Conservation (phyloP, 768 basidiomycete genomes). For the Hygrophoropsis aurantiaca region DNA sequence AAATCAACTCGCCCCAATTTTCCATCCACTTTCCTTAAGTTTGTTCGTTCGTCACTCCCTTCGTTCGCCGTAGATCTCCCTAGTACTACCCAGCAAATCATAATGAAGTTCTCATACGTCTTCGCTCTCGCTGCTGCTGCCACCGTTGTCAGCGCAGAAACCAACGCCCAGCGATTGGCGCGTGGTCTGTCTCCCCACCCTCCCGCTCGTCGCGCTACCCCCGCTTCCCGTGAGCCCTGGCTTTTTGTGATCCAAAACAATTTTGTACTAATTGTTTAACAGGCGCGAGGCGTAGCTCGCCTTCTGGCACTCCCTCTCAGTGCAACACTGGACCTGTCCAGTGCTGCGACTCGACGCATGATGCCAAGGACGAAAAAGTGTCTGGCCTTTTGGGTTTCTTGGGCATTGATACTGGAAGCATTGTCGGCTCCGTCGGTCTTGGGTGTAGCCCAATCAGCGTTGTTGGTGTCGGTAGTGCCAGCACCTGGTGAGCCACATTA, state of each 20-base stretch:
- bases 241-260: not conserved
- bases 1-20: not conserved
- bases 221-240: conserved; percentile 29
- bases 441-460: conserved; percentile 33
- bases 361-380: rapidly evolving
- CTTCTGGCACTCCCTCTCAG: conserved; percentile 32
- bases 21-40: conserved; percentile 12
- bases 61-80: not conserved
- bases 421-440: conserved; percentile 16
- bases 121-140: conserved; percentile 39
- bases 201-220: conserved; percentile 37
- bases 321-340: conserved; percentile 17
- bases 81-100: conserved; percentile 7
- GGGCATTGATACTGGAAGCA: not conserved
- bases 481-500: conserved; percentile 22
- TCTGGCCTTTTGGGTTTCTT: conserved; percentile 1
- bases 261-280: not conserved
- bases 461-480: conserved; percentile 15
- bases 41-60: conserved; percentile 7
- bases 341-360: conserved; percentile 16
- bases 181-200: conserved; percentile 51
- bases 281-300: conserved; percentile 37
- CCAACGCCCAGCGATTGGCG: conserved; percentile 54
- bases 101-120: conserved; percentile 28
- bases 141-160: conserved; percentile 40